These are phyloP conservation scores for Fusarium sp. DNA, from an alignment of 2,329 filamentous ascomycete species.

Conservation along the genomic window DNA sequence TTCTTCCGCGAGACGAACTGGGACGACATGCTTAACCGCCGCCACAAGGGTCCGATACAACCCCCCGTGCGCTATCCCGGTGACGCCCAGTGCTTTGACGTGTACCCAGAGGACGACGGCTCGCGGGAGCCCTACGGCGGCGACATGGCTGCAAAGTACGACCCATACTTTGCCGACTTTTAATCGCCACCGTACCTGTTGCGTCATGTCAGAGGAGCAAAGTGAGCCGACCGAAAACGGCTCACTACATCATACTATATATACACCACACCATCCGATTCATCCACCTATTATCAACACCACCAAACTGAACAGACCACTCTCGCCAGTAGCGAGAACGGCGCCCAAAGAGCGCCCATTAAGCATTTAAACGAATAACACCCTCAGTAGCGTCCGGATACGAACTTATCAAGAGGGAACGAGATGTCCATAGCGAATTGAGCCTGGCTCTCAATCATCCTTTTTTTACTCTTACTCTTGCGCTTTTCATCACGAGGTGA, in stretches of 20 bases:
- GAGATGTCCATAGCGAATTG: constrained; percentile 21
- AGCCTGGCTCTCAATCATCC: constrained; percentile 15
- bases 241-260: not conserved
- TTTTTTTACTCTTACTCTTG: constrained; percentile 1
- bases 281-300: not conserved
- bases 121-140: constrained; percentile 75
- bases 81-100: constrained; percentile 84
- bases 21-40: constrained; percentile 76
- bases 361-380: not conserved
- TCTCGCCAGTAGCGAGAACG: constrained; percentile 1
- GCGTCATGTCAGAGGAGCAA: not conserved
- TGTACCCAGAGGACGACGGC: constrained; percentile 82
- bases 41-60: constrained; percentile 76
- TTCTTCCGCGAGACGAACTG: constrained; percentile 82
- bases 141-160: constrained; percentile 77
- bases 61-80: constrained; percentile 79
- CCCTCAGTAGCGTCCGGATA: not conserved
- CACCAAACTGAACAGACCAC: constrained; percentile 1
- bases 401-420: constrained; percentile 15
- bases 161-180: constrained; percentile 78
- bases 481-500: constrained; percentile 11
- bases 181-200: not conserved
- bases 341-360: not conserved
- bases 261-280: not conserved
- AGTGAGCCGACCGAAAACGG: not conserved